These are phyloP conservation scores for Penicillium sp. DNA, from an alignment of 2,329 filamentous ascomycete species.

Conservation along the genomic window DNA sequence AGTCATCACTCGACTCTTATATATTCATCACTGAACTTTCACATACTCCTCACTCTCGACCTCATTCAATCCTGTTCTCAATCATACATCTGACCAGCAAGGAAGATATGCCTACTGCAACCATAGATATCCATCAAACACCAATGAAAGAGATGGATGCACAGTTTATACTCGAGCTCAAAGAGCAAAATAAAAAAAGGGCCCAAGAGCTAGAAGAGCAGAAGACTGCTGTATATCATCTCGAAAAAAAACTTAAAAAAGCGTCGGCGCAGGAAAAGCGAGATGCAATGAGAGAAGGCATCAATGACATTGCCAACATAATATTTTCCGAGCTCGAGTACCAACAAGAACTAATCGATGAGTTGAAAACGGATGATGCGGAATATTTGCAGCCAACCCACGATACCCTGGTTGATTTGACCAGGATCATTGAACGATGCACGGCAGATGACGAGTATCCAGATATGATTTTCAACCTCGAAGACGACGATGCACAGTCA, in stretches of 20 bases:
- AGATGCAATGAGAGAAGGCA: neutral
- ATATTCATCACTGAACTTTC: neutral
- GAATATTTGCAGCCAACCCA: neutral
- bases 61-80: neutral
- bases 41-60: neutral
- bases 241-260: neutral
- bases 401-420: neutral
- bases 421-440: neutral
- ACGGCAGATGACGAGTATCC: neutral
- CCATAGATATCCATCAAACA: neutral
- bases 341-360: neutral
- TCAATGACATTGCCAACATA: neutral
- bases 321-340: slow-evolving; percentile 1
- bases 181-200: neutral
- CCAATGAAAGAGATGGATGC: neutral
- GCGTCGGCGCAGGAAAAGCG: neutral
- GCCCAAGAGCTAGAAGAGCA: neutral
- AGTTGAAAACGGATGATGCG: neutral
- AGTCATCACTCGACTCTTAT: neutral
- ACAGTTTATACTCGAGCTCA: neutral
- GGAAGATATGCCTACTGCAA: neutral
- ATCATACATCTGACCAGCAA: neutral
- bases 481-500: neutral
- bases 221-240: neutral
- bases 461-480: neutral